Conservation (phyloP, 2,329 filamentous ascomycete genomes). For the Beauveria sp. region DNA sequence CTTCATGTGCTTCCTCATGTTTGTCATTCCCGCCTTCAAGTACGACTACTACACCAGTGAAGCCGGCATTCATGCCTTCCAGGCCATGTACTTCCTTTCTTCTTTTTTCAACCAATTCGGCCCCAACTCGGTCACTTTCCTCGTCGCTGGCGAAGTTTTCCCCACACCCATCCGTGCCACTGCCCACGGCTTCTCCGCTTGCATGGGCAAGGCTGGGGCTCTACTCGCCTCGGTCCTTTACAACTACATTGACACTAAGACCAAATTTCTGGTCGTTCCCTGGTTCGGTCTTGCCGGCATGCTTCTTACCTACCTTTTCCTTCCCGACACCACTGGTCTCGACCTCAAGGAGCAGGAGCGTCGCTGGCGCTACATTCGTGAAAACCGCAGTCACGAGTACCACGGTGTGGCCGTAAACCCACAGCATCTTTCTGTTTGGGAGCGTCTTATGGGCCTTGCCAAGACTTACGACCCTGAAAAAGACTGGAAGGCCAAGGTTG, state of each 20-base stretch:
- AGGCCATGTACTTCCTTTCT: constrained; percentile 96
- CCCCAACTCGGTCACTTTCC: constrained; percentile 92
- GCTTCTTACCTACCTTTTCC: constrained; percentile 73
- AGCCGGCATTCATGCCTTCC: constrained; percentile 75
- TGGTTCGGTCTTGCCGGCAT: constrained; percentile 92
- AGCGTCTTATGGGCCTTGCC: constrained; percentile 68
- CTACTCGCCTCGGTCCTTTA: constrained; percentile 82
- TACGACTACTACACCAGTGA: constrained; percentile 73
- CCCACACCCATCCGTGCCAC: constrained; percentile 88
- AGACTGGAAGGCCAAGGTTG: constrained; percentile 77
- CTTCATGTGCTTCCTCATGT: constrained; percentile 86
- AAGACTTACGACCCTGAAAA: constrained; percentile 77
- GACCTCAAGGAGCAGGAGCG: constrained; percentile 97
- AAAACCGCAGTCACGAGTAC: constrained; percentile 72
- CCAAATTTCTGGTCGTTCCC: constrained; percentile 85
- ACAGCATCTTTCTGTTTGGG: constrained; percentile 80
- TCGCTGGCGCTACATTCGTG: constrained; percentile 79
- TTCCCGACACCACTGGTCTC: constrained; percentile 94
- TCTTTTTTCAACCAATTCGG: constrained; percentile 99
- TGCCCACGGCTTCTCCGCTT: constrained; percentile 91
- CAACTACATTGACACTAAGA: constrained; percentile 83
- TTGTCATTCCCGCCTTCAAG: constrained; percentile 83
- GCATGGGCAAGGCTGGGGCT: constrained; percentile 80
- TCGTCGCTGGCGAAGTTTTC: constrained; percentile 93
- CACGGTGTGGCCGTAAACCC: constrained; percentile 90